A percentile compares a stretch with the other conserved stretches of the same genome.
phyloP scores from a whole-genome alignment of 441 rosid genomes.

The Adansonia grandidieri region DNA sequence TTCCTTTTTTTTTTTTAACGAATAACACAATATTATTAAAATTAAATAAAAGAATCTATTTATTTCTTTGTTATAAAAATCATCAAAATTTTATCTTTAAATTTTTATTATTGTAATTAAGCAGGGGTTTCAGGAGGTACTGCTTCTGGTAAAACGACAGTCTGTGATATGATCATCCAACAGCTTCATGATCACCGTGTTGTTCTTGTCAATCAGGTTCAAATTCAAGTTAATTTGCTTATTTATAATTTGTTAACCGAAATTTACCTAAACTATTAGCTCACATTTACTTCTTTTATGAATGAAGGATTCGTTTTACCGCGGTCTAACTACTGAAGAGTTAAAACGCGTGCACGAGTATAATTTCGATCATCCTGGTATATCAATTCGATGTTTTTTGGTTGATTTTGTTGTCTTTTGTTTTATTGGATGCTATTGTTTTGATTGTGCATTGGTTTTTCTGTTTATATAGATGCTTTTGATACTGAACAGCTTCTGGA shows the following conservation, averaged over 20 bases:
- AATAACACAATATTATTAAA: neutral
- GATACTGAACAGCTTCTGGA: slow-evolving; percentile 96
- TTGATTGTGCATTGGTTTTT: slow-evolving; percentile 7
- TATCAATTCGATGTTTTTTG: neutral
- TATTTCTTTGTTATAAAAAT: neutral
- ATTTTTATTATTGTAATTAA: neutral
- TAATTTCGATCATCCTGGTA: slow-evolving; percentile 98
- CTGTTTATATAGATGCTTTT: slow-evolving; percentile 67
- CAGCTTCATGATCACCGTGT: slow-evolving; percentile 98
- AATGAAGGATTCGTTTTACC: slow-evolving; percentile 87
- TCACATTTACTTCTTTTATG: neutral
- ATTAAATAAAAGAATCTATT: neutral
- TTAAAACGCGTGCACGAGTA: slow-evolving; percentile 79
- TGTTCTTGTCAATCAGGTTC: slow-evolving; percentile 91
- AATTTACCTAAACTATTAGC: neutral
- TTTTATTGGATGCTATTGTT: neutral
- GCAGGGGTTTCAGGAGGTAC: slow-evolving; percentile 98
- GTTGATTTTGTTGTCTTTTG: neutral
- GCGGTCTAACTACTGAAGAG: slow-evolving; percentile 85
- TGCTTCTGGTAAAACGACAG: slow-evolving; percentile 97
- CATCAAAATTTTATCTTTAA: neutral
- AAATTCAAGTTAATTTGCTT: neutral
- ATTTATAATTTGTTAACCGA: neutral
- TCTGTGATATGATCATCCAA: slow-evolving; percentile 95
- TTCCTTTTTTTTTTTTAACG: neutral